phyloP scores from a whole-genome alignment of 371 early-diverging fungal genomes.

The Mortierella sp. region DNA sequence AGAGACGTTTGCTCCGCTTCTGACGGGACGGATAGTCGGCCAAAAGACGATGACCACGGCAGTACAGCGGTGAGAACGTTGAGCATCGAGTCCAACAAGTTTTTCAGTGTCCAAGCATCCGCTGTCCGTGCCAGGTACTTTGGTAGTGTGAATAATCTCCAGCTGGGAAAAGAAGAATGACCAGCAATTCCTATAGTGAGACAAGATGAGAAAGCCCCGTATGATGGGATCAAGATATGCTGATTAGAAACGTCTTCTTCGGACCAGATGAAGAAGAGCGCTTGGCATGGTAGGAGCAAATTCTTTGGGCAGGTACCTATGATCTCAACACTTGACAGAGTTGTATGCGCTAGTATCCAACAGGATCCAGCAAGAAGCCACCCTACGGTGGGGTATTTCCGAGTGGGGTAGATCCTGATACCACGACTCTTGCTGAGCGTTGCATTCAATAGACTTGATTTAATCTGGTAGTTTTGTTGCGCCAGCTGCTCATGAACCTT shows the following conservation, averaged over 20 bases:
- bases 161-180: background rate
- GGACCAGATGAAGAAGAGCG: no score
- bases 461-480: conserved; percentile 32
- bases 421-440: conserved; percentile 42
- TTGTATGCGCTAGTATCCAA: conserved; percentile 17
- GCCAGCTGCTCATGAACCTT: conserved; percentile 32
- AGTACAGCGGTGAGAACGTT: conserved; percentile 2
- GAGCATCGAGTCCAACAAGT: background rate
- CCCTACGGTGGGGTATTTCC: conserved; percentile 18
- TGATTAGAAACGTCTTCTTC: no score
- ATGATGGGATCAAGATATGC: no score
- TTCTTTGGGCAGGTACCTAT: no score
- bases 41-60: conserved; percentile 22
- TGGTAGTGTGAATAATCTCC: conserved; percentile 1
- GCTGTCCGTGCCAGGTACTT: background rate
- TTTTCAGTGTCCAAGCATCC: conserved; percentile 1
- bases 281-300: no score
- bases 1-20: conserved; percentile 10
- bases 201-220: conserved; percentile 2
- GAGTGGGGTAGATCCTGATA: conserved; percentile 22
- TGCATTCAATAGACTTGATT: conserved; percentile 30
- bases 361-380: conserved; percentile 34
- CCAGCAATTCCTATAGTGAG: background rate
- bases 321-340: conserved; percentile 11
- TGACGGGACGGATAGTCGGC: conserved; percentile 1